Evolutionary conservation across 495 filamentous ascomycete species (phyloP).

Genomic region (Aspergillus panamensis): DNA sequence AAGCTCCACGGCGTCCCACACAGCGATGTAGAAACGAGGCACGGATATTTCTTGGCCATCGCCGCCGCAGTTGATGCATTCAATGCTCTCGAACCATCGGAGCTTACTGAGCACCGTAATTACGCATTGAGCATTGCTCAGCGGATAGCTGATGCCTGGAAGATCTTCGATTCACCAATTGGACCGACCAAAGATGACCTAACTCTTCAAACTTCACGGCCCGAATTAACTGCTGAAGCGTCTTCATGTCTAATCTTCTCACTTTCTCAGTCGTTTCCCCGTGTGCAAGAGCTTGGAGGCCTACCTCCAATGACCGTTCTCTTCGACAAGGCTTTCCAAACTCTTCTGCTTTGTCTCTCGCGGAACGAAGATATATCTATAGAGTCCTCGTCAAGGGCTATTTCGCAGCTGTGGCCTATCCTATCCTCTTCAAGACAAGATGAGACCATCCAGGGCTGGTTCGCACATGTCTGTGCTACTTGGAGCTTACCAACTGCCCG

Average conservation of each 20-base stretch:
- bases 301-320: slow-evolving; percentile 20
- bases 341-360: slow-evolving; percentile 41
- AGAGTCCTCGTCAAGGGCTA: slow-evolving; percentile 44
- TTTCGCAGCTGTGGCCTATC: slow-evolving; percentile 41
- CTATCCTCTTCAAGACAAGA: slow-evolving; percentile 32
- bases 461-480: slow-evolving; percentile 36
- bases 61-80: slow-evolving; percentile 42
- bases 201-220: slow-evolving; percentile 52
- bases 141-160: slow-evolving; percentile 35
- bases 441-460: slow-evolving; percentile 35
- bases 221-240: slow-evolving; percentile 67
- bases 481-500: slow-evolving; percentile 41
- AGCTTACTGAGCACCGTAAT: background rate
- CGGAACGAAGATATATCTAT: slow-evolving; percentile 48
- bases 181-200: slow-evolving; percentile 43
- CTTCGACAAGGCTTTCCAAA: slow-evolving; percentile 38
- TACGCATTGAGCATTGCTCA: slow-evolving; percentile 24
- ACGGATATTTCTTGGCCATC: slow-evolving; percentile 64
- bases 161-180: slow-evolving; percentile 35
- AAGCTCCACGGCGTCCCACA: slow-evolving; percentile 47
- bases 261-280: slow-evolving; percentile 26
- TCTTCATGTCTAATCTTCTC: slow-evolving; percentile 53
- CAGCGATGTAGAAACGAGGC: slow-evolving; percentile 62
- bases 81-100: slow-evolving; percentile 16
- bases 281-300: background rate